Base-by-base conservation (phyloP, 768 basidiomycete genomes). In the Chalciporus piperatus region DNA sequence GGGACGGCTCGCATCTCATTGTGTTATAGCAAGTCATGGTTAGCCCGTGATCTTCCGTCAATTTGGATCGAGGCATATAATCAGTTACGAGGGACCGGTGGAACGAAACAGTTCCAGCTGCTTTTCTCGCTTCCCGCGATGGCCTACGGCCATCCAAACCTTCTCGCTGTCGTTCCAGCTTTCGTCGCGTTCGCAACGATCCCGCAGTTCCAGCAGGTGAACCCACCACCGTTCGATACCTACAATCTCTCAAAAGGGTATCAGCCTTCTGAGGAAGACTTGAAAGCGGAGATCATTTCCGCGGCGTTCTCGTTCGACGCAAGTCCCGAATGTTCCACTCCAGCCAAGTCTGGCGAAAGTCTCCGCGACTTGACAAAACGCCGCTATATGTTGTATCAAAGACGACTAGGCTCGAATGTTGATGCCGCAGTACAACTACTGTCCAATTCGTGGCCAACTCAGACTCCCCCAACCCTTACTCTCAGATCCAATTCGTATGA, bases 341-440 rank as follows among this genome's bases (percentile, higher is more conserved):
- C 11, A 25, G 27, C 28, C 3, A 12, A 2, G 3, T 9, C 17
- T 7, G 41, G 11, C 8, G 54, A 56, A 37, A 41, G 19, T 37
- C 16, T 37, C 12, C 7, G 20, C 17, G 13, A 23, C n/a, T n/a
- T 40, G 52, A 1, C 9, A 55, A 8, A 82, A 74, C 41, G 71
- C 71, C 0, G 59, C 68, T 2, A 62, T 76, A n/a, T 80, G 80
- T 37, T 69, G 82, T 11, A 79, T 80, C 42, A 82, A 82, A 80
- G 80, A 80, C 7, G 27, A 9, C 6, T 27, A 9, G 27, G 6
- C 7, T 27, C 27, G 27, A 5, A 27, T 9, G 9, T 9, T 5
- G 27, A 7, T 9, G 9, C 27, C 6, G 9, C 27, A 6, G 9
- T 9, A 7, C 80, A 80, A 50, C 79, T 81, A 1, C 81, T 81